Conservation (phyloP, 129 eudicot genomes). For the Ambrosia artemisiifolia region DNA sequence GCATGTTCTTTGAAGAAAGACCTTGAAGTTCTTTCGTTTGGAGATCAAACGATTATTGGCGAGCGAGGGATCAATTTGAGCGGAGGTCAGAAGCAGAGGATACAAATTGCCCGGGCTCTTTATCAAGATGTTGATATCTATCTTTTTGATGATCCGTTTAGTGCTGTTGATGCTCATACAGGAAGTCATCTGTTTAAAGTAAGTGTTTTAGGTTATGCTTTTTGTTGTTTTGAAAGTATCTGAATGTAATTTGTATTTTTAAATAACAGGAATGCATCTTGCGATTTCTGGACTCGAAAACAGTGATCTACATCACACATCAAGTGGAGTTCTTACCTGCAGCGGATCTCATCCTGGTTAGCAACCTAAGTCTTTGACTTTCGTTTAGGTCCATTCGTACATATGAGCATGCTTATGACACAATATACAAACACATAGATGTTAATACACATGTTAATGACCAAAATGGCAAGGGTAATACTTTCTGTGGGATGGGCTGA, state of each 20-base stretch:
- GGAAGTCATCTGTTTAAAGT: constrained; percentile 49
- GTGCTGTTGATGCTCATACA: constrained; percentile 59
- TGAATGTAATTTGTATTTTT: not conserved
- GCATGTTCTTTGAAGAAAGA: constrained; percentile 43
- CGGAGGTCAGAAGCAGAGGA: constrained; percentile 47
- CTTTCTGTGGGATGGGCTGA: too few species aligned
- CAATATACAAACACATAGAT: too few species aligned
- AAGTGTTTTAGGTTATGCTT: not conserved
- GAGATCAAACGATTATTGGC: constrained; percentile 42
- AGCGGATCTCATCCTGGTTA: constrained; percentile 82
- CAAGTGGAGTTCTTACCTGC: constrained; percentile 87
- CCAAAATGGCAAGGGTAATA: too few species aligned
- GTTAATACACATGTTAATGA: too few species aligned
- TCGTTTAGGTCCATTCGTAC: too few species aligned
- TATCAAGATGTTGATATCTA: constrained; percentile 46
- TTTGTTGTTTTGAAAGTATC: not conserved
- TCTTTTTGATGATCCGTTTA: constrained; percentile 47
- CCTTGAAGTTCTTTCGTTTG: constrained; percentile 40
- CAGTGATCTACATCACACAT: constrained; percentile 79
- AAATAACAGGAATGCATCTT: constrained; percentile 60
- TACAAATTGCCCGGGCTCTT: constrained; percentile 56
- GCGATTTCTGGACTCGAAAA: constrained; percentile 56
- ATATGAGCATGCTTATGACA: too few species aligned
- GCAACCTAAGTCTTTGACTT: too few species aligned
- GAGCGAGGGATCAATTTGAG: constrained; percentile 46